Percentiles rank a stretch among this genome's conserved stretches.
phyloP scores from a whole-genome alignment of 2,329 filamentous ascomycete genomes.

The Escovopsis weberi region DNA sequence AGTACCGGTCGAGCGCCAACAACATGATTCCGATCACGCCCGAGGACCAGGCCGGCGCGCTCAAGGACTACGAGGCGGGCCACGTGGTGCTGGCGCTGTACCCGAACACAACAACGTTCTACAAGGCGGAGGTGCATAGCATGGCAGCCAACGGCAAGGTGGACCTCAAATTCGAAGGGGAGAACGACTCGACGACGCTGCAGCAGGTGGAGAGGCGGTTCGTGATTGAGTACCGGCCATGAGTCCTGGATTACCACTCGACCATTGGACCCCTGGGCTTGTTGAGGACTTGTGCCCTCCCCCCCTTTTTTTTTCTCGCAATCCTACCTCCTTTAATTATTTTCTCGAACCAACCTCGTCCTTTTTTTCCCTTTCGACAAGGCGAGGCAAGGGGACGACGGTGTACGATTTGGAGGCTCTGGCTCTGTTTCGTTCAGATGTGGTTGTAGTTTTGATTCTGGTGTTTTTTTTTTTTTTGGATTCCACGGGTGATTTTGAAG shows the following conservation, averaged over 20 bases:
- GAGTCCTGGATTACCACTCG: not conserved
- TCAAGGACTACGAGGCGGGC: conserved; percentile 48
- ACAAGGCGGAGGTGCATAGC: conserved; percentile 67
- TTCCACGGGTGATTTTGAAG: not conserved
- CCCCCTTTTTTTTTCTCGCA: not conserved
- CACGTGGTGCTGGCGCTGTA: conserved; percentile 67
- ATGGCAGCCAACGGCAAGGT: conserved; percentile 43
- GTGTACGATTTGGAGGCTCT: no score
- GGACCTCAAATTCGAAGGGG: conserved; percentile 63
- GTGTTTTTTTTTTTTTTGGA: not conserved
- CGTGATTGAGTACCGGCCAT: conserved; percentile 54
- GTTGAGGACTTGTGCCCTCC: not conserved
- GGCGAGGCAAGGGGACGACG: not conserved
- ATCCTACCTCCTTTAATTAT: not conserved
- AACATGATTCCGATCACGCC: conserved; percentile 66
- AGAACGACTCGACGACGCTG: conserved; percentile 58
- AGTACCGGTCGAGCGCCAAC: conserved; percentile 57
- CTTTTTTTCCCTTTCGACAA: not conserved
- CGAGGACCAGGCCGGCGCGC: conserved; percentile 29
- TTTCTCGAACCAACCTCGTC: not conserved
- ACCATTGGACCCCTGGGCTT: not conserved
- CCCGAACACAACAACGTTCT: conserved; percentile 74
- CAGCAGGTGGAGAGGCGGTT: conserved; percentile 64
- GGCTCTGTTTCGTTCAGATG: not conserved
- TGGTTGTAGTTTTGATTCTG: not conserved